Evolutionary conservation across 176 grass and related monocot genomes (phyloP).

Genomic region (Carex kokanica): DNA sequence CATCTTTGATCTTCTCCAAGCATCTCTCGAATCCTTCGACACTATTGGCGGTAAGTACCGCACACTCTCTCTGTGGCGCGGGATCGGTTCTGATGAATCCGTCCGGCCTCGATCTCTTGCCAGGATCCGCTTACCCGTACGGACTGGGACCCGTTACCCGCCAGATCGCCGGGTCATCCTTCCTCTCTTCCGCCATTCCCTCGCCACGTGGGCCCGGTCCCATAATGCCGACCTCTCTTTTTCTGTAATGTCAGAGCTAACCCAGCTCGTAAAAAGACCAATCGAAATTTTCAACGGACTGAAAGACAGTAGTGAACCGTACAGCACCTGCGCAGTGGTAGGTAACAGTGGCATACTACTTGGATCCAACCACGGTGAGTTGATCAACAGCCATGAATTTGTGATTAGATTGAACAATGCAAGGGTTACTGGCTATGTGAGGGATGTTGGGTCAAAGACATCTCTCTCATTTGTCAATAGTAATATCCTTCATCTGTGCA

Average conservation of each 20-base stretch:
- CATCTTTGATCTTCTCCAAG: slow-evolving; percentile 33
- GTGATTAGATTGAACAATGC: slow-evolving; percentile 89
- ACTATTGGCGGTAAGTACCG: slow-evolving; percentile 13
- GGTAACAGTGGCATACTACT: slow-evolving; percentile 79
- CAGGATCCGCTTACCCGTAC: slow-evolving; percentile 20
- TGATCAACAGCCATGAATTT: slow-evolving; percentile 67
- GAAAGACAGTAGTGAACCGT: slow-evolving; percentile 1
- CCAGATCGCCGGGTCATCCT: slow-evolving; percentile 14
- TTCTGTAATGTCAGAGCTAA: slow-evolving; percentile 21
- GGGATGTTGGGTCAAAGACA: slow-evolving; percentile 55
- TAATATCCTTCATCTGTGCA: slow-evolving; percentile 67
- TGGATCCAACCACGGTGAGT: slow-evolving; percentile 33
- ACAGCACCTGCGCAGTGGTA: slow-evolving; percentile 60
- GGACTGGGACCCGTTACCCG: neutral
- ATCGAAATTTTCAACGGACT: slow-evolving; percentile 25
- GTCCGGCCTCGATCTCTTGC: neutral
- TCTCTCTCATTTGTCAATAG: slow-evolving; percentile 74
- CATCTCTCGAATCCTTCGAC: slow-evolving; percentile 15
- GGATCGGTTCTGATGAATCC: neutral
- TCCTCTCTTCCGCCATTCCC: slow-evolving; percentile 25
- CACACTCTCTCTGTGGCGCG: slow-evolving; percentile 17
- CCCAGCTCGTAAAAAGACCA: slow-evolving; percentile 19
- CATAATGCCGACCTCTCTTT: neutral
- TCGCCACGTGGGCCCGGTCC: slow-evolving; percentile 17
- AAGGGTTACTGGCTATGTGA: slow-evolving; percentile 29